Base-by-base conservation (phyloP, 2,329 filamentous ascomycete species). In the Clarireedia monteithiana region DNA sequence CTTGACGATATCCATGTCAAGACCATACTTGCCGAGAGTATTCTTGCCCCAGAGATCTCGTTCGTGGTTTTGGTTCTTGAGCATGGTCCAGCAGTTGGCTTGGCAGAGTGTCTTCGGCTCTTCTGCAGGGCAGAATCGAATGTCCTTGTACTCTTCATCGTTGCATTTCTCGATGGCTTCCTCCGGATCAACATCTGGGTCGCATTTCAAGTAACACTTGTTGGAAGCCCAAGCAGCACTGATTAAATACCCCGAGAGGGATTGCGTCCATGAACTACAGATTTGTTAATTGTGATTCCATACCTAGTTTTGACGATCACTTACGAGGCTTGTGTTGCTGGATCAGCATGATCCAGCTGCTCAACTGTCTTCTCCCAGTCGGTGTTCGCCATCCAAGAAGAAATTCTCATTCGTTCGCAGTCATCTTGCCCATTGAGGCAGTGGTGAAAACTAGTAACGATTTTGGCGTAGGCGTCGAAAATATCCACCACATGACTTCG, bases 191-290 rank as follows among this genome's bases (percentile, higher is more conserved):
- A 55, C 2, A 1, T 44, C 6, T 4, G n/a, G 27, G 4, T 50
- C 36, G 26, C 52, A 55, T n/a, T 55, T 55, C 46, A 55, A 50
- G 38, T 55, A 55, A 24, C 46, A 55, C 34, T 55, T 55, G 20
- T 55, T 55, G 6, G 36, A 26, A 4, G 52, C 46, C 52, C 38
- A 55, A 17, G 17, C 14, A 36, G 36, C 45, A 26, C 17, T 14
- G 14, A 55, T 55, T 1, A 55, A 24, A n/a, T 55, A 50, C 0
- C 46, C 51, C 14, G 36, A 20, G 9, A 55, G 7, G 6, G 45
- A 17, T 9, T 42, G 9, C 4, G 15, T 24, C 3, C n/a, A 45
- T 17, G n/a, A n/a, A 5, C 42, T 45, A 12, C 2, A 6, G 9
- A 6, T 20, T 20, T 20, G 10, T 45, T 24, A 45, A 4, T 10